Evolutionary conservation across 352 stramenopile genomes (phyloP), one percentile per base, ranked within the genome.

Genomic region (Thraustotheca clavata): DNA sequence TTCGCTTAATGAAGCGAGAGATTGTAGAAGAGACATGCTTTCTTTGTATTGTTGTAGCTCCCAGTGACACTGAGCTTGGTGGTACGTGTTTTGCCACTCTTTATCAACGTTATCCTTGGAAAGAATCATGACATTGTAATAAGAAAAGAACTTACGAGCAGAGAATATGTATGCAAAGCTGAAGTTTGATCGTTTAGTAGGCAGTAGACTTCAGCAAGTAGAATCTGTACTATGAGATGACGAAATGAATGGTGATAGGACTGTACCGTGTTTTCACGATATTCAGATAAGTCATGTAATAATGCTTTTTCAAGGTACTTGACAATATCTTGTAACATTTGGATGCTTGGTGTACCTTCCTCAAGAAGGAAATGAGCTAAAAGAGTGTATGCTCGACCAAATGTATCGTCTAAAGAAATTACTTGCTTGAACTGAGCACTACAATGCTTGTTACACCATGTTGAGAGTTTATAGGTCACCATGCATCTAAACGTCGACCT

Each of bases 51-150:
- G 14, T 11, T 29, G 18, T 11, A 39, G 24, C 20, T 16, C 57
- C 57, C 57, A 65, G 14, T 55, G 11, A 34, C 57, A 65, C 0
- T 26, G 5, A 1, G 57, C 57, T n/a, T 36, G 46, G 27, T 65
- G 57, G n/a, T 57, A 55, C 27, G 47, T 43, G 32, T 65, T 65
- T 55, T 65, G 35, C 57, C 57, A 65, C 29, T 65, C 57, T 11
- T 50, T 22, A 9, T 65, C 57, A 16, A 54, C 38, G 57, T 43
- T 9, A 22, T 50, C 39, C 55, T 63, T 34, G 39, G 27, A 29
- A n/a, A n/a, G n/a, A 16, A 14, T 54, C 12, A 54, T 4, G 16
- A 12, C 9, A 39, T n/a, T 0, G 4, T 11, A 11, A 27, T 22
- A 16, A 34, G 18, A 5, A 9, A 12, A 20, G 43, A 2, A 34